Evolutionary conservation across 108 stramenopile species (phyloP).

Genomic region (Skeletonema costatum): DNA sequence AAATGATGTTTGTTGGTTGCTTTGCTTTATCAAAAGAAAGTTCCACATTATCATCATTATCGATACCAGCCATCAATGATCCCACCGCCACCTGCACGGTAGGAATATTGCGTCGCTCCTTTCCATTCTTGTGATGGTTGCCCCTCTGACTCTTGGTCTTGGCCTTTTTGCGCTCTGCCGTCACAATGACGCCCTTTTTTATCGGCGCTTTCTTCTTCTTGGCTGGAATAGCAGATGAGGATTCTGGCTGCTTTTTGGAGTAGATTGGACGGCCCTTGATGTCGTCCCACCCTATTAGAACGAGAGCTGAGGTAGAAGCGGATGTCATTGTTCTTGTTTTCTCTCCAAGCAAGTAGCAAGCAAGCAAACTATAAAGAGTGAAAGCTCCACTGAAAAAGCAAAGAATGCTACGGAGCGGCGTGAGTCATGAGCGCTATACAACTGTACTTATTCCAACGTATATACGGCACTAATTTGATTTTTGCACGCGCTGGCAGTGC

Average conservation of each 20-base stretch:
- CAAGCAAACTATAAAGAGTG: too few species aligned
- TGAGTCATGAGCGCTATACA: neutral
- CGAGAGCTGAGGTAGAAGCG: neutral
- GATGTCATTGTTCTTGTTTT: slow-evolving; percentile 10
- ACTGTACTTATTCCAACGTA: neutral
- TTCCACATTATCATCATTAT: neutral
- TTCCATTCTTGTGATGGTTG: neutral
- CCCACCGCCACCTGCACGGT: neutral
- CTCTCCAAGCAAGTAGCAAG: too few species aligned
- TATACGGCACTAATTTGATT: neutral
- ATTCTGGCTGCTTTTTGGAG: neutral
- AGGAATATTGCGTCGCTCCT: neutral
- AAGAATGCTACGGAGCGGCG: neutral
- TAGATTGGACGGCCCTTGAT: slow-evolving; percentile 19
- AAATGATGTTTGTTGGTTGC: neutral
- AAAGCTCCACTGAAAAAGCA: neutral
- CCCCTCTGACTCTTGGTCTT: neutral
- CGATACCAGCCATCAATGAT: neutral
- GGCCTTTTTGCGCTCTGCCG: neutral
- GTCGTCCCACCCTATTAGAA: slow-evolving; percentile 25
- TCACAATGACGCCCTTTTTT: neutral
- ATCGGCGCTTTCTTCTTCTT: neutral
- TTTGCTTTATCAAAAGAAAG: too few species aligned
- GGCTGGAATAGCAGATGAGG: neutral
- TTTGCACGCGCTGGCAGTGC: too few species aligned